phyloP scores from a whole-genome alignment of 2,329 filamentous ascomycete genomes.

The Ophioceras dolichostomum region DNA sequence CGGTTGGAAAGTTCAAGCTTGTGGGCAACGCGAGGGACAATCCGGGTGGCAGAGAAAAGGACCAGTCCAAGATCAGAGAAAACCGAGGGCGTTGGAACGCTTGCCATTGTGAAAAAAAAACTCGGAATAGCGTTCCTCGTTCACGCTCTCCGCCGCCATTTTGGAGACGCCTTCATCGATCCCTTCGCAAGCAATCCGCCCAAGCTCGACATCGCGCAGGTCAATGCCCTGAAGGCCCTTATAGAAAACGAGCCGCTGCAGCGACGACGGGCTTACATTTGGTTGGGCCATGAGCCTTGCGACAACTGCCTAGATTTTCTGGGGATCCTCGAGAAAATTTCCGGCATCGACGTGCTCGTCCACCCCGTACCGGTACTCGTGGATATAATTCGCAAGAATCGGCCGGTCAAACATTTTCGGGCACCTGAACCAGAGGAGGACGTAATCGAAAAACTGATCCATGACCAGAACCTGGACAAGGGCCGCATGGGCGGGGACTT shows the following conservation, averaged over 20 bases:
- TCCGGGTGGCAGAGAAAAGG: not conserved
- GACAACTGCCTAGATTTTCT: not conserved
- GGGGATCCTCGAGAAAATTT: not conserved
- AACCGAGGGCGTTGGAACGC: not conserved
- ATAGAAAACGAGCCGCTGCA: not conserved
- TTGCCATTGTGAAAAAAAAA: conserved; percentile 1
- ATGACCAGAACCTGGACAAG: not conserved
- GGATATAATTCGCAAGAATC: not conserved
- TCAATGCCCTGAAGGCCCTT: no score
- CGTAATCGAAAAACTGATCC: no score
- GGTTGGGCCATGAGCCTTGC: not conserved
- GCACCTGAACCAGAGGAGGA: not conserved
- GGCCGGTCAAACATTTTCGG: not conserved
- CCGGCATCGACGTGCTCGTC: not conserved
- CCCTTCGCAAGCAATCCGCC: no score
- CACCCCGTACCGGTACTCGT: not conserved
- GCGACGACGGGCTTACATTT: not conserved
- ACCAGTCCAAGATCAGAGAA: not conserved
- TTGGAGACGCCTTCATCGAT: not conserved
- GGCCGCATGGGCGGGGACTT: not conserved
- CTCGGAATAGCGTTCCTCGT: not conserved
- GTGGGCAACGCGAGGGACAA: not conserved
- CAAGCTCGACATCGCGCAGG: no score
- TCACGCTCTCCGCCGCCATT: not conserved
- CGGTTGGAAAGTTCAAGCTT: not conserved